phyloP scores from a whole-genome alignment of 2,329 filamentous ascomycete genomes.

The Trichoderma arundinaceum region DNA sequence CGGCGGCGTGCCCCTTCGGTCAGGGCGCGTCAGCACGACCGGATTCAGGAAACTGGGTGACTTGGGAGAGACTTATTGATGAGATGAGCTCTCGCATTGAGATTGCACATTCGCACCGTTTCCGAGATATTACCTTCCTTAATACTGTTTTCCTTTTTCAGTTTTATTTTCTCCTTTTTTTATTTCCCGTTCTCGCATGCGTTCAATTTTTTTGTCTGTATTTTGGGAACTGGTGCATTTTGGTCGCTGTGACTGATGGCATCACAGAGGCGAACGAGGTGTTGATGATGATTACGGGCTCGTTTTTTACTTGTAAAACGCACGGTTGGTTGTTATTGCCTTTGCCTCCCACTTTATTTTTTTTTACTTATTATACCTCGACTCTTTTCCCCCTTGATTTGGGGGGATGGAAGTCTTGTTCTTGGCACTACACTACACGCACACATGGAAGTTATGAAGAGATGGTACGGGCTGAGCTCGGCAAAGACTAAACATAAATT shows the following conservation, averaged over 20 bases:
- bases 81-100: constrained; percentile 13
- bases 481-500: constrained; percentile 29
- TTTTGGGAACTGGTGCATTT: constrained; percentile 32
- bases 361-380: constrained; percentile 33
- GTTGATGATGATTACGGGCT: constrained; percentile 43
- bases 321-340: constrained; percentile 35
- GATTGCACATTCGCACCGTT: constrained; percentile 6
- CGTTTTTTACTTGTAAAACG: constrained; percentile 30
- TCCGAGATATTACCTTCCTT: constrained; percentile 4
- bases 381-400: constrained; percentile 2
- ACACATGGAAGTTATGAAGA: constrained; percentile 34
- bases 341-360: constrained; percentile 10
- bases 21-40: constrained; percentile 42
- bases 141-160: background rate
- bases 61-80: constrained; percentile 61
- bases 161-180: constrained; percentile 28
- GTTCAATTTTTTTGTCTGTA: constrained; percentile 27
- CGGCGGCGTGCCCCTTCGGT: constrained; percentile 42
- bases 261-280: constrained; percentile 41
- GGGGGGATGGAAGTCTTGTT: constrained; percentile 29
- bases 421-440: constrained; percentile 30
- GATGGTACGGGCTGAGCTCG: constrained; percentile 33
- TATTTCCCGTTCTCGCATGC: background rate
- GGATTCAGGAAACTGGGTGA: constrained; percentile 53
- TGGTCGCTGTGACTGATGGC: constrained; percentile 30